These are phyloP conservation scores for Gossypium herbaceum DNA, from an alignment of 345 rosid genomes.

Conservation along the genomic window DNA sequence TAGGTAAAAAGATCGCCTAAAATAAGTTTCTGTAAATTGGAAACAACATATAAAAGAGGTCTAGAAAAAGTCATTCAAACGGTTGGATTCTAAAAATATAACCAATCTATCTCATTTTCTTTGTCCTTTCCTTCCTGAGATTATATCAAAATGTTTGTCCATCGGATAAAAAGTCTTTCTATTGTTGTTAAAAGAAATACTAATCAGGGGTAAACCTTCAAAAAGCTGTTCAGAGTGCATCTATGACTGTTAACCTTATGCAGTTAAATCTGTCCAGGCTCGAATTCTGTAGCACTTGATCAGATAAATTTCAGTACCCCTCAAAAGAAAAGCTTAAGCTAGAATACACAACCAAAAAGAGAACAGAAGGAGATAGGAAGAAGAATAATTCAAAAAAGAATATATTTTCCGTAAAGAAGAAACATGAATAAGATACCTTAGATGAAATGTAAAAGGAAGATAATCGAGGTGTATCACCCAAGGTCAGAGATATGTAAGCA, in stretches of 20 bases:
- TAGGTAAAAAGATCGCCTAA: neutral
- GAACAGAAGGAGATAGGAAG: neutral
- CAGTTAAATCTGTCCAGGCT: neutral
- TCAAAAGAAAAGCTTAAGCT: neutral
- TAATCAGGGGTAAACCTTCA: neutral
- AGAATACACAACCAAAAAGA: neutral
- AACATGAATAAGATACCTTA: conserved; percentile 45
- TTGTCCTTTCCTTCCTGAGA: neutral
- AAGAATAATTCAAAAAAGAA: neutral
- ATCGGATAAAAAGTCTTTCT: neutral
- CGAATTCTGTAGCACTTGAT: neutral
- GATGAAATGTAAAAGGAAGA: conserved; percentile 77
- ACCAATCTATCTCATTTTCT: neutral
- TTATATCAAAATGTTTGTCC: neutral
- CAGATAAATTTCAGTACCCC: neutral
- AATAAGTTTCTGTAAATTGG: neutral
- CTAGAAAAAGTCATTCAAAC: neutral
- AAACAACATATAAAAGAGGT: neutral
- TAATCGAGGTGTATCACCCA: conserved; percentile 72
- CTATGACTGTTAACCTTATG: neutral
- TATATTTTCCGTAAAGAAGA: conserved; percentile 7
- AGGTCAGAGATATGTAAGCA: conserved; percentile 86
- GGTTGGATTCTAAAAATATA: neutral
- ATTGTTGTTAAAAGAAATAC: neutral
- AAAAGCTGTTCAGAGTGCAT: neutral